Evolutionary conservation across 805 yeast genomes (phyloP).

Genomic region (Yamadazyma laniorum): DNA sequence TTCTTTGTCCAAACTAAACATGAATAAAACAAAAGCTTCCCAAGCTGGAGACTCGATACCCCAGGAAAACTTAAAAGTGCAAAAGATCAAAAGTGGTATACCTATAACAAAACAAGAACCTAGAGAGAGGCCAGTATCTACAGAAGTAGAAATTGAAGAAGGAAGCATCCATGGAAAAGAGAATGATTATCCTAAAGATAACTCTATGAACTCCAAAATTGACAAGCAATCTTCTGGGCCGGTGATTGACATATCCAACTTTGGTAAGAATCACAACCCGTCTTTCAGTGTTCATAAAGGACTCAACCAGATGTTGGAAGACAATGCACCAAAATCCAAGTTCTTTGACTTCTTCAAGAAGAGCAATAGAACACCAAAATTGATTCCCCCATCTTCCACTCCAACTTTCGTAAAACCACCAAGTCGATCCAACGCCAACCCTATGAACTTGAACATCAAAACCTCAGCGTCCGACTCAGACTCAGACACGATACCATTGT

Average conservation of each 20-base stretch:
- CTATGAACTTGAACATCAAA: conserved; percentile 15
- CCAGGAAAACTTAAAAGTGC: conserved; percentile 10
- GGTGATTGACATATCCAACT: conserved; percentile 37
- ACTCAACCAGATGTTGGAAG: conserved; percentile 9
- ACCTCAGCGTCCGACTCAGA: conserved; percentile 13
- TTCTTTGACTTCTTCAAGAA: conserved; percentile 37
- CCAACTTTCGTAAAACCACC: neutral
- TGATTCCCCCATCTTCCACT: neutral
- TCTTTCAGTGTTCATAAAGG: conserved; percentile 24
- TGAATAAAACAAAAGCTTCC: neutral
- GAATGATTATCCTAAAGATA: neutral
- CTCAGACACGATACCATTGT: conserved; percentile 16
- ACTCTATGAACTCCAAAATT: conserved; percentile 3
- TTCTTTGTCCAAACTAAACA: conserved; percentile 1
- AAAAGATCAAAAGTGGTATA: conserved; percentile 12
- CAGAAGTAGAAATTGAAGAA: conserved; percentile 20
- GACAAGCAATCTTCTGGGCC: conserved; percentile 30
- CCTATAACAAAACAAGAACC: conserved; percentile 6
- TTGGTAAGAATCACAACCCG: conserved; percentile 40
- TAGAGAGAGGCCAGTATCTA: conserved; percentile 21
- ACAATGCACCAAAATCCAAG: conserved; percentile 24
- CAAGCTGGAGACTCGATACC: conserved; percentile 4
- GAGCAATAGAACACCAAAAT: conserved; percentile 3
- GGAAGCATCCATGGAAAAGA: conserved; percentile 5
- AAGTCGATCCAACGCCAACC: conserved; percentile 4